These are phyloP conservation scores for Russula ochroleuca DNA, from an alignment of 768 basidiomycete species.

Conservation along the genomic window DNA sequence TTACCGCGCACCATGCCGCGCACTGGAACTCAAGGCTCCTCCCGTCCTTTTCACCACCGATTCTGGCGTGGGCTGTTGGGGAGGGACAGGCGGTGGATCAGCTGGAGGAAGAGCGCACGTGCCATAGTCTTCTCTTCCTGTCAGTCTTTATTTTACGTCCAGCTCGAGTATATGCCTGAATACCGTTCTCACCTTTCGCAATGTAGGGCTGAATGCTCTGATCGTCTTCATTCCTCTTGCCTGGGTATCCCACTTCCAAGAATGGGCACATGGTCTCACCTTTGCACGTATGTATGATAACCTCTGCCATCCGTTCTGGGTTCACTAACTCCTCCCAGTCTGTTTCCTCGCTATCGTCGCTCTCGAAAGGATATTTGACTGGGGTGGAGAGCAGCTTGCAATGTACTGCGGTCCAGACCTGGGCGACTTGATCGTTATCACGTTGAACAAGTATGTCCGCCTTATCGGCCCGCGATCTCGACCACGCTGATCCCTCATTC, in stretches of 20 bases:
- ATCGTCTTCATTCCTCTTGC: constrained; percentile 31
- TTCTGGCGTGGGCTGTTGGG: constrained; percentile 24
- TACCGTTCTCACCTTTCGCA: background rate
- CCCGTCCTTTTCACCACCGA: background rate
- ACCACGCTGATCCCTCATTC: background rate
- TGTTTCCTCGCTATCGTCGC: constrained; percentile 64
- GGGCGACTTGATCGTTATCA: constrained; percentile 62
- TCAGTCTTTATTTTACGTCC: constrained; percentile 2
- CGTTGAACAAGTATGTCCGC: constrained; percentile 57
- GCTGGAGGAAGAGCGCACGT: constrained; percentile 14
- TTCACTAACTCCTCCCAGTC: constrained; percentile 38
- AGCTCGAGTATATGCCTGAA: no score
- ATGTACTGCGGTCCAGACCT: constrained; percentile 53
- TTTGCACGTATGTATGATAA: constrained; percentile 30
- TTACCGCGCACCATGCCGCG: background rate
- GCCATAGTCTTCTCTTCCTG: constrained; percentile 22
- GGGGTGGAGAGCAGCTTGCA: constrained; percentile 53
- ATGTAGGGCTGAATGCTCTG: constrained; percentile 29
- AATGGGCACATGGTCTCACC: constrained; percentile 21
- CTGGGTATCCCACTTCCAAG: constrained; percentile 32
- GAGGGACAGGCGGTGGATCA: constrained; percentile 14
- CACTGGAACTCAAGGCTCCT: background rate
- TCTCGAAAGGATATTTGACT: constrained; percentile 63
- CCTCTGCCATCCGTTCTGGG: background rate
- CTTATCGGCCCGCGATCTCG: background rate